phyloP scores from a whole-genome alignment of 192 early-diverging fungal species.

The Coemansia sp. region DNA sequence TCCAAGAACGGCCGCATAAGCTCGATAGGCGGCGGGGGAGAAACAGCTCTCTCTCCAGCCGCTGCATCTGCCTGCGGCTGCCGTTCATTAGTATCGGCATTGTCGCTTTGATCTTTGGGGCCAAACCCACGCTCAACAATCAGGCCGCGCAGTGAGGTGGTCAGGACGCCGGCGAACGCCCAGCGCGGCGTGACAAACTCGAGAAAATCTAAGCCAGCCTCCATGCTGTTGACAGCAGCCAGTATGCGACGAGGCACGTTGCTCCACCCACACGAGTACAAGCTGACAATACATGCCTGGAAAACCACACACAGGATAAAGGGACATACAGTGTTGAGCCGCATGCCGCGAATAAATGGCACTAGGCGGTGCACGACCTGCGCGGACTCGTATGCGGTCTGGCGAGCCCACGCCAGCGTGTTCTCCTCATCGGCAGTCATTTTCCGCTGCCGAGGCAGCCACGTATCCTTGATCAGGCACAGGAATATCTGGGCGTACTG shows the following conservation, averaged over 20 bases:
- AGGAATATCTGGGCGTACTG: slow-evolving; percentile 42
- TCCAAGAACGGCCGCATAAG: slow-evolving; percentile 27
- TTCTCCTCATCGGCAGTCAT: slow-evolving; percentile 27
- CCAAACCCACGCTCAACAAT: slow-evolving; percentile 49
- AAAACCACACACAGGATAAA: slow-evolving; percentile 42
- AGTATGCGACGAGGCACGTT: slow-evolving; percentile 16
- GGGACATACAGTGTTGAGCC: slow-evolving; percentile 28
- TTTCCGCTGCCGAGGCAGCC: slow-evolving; percentile 25
- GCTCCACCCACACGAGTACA: slow-evolving; percentile 34
- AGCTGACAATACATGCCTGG: slow-evolving; percentile 44
- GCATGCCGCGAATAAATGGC: slow-evolving; percentile 40
- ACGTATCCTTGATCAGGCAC: slow-evolving; percentile 46
- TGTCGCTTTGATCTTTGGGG: neutral
- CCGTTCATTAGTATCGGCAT: neutral
- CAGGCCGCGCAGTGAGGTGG: slow-evolving; percentile 33
- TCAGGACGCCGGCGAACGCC: slow-evolving; percentile 39
- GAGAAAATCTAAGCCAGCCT: slow-evolving; percentile 33
- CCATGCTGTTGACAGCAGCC: slow-evolving; percentile 25
- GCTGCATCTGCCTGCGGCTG: neutral
- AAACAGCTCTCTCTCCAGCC: neutral
- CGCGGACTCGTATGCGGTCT: slow-evolving; percentile 22
- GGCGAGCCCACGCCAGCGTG: slow-evolving; percentile 32
- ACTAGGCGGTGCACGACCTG: slow-evolving; percentile 39
- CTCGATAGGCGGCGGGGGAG: neutral
- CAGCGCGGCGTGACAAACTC: slow-evolving; percentile 40